Conservation (phyloP, 345 rosid species). For the Bruguiera gymnorhiza region DNA sequence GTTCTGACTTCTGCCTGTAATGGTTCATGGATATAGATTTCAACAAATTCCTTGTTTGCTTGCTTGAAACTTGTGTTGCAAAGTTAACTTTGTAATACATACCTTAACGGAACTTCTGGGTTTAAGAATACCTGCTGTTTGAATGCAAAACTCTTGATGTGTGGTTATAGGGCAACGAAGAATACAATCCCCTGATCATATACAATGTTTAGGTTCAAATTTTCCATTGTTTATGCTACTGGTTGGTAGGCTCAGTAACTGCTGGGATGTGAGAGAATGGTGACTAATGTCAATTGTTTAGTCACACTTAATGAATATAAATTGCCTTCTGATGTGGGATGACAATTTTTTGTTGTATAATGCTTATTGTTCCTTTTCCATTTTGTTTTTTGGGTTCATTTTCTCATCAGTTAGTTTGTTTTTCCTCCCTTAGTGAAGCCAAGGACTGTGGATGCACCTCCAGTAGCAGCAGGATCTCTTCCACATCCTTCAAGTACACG, state of each 20-base stretch:
- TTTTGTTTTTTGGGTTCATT: neutral
- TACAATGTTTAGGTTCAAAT: neutral
- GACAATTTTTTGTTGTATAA: neutral
- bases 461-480: constrained; percentile 59
- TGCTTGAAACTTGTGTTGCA: neutral
- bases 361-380: neutral
- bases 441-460: constrained; percentile 43
- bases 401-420: neutral
- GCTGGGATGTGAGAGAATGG: no score
- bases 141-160: neutral
- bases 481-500: constrained; percentile 86
- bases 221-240: constrained; percentile 1
- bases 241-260: neutral
- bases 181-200: neutral
- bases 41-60: neutral
- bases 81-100: neutral
- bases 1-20: no score
- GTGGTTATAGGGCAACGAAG: neutral
- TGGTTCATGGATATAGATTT: no score
- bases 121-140: neutral
- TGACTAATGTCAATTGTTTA: neutral
- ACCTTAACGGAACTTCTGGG: neutral
- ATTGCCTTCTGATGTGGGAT: neutral
- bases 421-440: constrained; percentile 53
- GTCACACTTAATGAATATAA: neutral